Percentiles rank a stretch among this genome's conserved stretches.
Evolutionary conservation across 2,329 filamentous ascomycete species (phyloP).

Genomic region (Neonectria hederae): DNA sequence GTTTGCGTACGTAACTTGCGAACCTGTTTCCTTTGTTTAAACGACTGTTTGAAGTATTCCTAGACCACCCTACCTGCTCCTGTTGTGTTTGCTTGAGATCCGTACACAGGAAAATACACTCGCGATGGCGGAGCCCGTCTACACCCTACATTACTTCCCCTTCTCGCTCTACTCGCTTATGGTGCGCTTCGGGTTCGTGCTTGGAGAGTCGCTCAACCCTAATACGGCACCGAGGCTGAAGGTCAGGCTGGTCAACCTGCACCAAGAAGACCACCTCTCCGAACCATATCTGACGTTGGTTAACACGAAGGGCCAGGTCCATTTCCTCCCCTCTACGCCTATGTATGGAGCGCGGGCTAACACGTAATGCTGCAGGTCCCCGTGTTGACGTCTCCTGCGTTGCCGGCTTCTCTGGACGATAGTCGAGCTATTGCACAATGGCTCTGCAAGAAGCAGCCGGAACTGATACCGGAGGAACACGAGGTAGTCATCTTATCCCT

Average conservation of each 20-base stretch:
- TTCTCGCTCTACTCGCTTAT: conserved; percentile 46
- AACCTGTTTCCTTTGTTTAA: conserved; percentile 17
- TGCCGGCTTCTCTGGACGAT: conserved; percentile 37
- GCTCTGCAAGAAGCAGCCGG: conserved; percentile 43
- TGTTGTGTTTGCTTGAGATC: neutral
- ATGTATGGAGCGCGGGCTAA: neutral
- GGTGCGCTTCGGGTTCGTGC: conserved; percentile 42
- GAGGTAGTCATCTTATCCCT: conserved; percentile 34
- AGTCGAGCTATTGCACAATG: conserved; percentile 43
- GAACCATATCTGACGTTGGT: conserved; percentile 42
- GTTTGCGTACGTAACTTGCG: conserved; percentile 18
- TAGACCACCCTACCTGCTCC: neutral
- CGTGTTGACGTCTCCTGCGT: conserved; percentile 39
- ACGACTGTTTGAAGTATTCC: neutral
- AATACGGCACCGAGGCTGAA: conserved; percentile 38
- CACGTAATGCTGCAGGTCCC: conserved; percentile 37
- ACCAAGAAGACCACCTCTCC: conserved; percentile 40
- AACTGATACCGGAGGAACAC: conserved; percentile 40
- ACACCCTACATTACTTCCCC: conserved; percentile 44
- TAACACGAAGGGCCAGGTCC: conserved; percentile 43
- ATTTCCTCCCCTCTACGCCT: conserved; percentile 8
- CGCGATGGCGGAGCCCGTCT: conserved; percentile 32
- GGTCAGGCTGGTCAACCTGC: conserved; percentile 42
- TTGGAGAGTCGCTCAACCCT: conserved; percentile 38
- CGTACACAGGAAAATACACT: neutral